Conservation (phyloP, 164 flowering plant species). For the Vitis labrusca region DNA sequence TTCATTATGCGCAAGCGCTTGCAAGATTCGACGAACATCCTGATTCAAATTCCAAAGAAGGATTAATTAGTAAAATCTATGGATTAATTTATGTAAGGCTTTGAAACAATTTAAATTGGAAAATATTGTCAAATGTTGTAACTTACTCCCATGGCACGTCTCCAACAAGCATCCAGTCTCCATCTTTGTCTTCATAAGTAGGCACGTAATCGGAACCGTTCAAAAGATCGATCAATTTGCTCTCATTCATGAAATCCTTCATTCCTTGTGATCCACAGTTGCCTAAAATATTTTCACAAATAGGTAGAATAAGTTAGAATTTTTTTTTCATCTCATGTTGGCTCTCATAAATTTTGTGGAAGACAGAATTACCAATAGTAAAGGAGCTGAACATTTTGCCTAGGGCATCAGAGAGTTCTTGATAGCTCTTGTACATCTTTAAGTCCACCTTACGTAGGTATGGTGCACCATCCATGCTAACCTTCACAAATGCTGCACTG, state of each 20-base stretch:
- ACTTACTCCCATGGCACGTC: constrained; percentile 57
- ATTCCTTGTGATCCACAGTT: constrained; percentile 36
- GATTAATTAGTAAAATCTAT: background rate
- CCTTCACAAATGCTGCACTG: constrained; percentile 64
- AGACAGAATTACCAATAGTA: constrained; percentile 49
- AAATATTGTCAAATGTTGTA: no score
- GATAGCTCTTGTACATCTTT: constrained; percentile 73
- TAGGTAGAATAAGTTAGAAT: background rate
- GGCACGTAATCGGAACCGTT: constrained; percentile 49
- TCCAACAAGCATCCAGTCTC: constrained; percentile 50
- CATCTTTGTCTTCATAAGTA: constrained; percentile 47
- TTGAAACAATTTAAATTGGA: no score
- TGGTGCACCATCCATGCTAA: constrained; percentile 92
- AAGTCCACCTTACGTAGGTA: constrained; percentile 79
- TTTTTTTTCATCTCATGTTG: no score
- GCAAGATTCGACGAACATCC: constrained; percentile 51
- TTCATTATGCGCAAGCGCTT: constrained; percentile 49
- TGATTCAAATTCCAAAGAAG: constrained; percentile 1
- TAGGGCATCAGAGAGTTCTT: constrained; percentile 62
- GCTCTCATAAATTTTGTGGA: no score
- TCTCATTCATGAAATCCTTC: constrained; percentile 54
- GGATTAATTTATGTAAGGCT: no score
- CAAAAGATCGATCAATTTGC: constrained; percentile 42
- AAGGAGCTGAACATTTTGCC: constrained; percentile 81
- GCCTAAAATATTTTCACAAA: constrained; percentile 15